A percentile compares a stretch with the other conserved stretches of the same genome.
Evolutionary conservation across 495 filamentous ascomycete genomes (phyloP).

Genomic region (Evernia prunastri): DNA sequence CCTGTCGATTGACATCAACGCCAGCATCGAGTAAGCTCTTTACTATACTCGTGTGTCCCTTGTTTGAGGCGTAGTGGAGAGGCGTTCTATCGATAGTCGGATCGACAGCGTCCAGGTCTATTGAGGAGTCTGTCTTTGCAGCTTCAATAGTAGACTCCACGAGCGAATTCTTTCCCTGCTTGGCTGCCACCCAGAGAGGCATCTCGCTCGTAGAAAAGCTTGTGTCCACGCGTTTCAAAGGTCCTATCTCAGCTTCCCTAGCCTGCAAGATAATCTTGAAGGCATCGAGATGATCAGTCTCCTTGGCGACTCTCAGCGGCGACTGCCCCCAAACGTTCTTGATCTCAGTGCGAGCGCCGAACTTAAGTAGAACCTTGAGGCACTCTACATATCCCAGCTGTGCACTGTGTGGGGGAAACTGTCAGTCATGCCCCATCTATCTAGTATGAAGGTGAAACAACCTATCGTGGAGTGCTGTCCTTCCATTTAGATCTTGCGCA

Average conservation of each 20-base stretch:
- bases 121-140: slow-evolving; percentile 11
- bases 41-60: slow-evolving; percentile 15
- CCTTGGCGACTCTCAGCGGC: slow-evolving; percentile 19
- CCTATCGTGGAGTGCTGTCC: slow-evolving; percentile 26
- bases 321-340: slow-evolving; percentile 16
- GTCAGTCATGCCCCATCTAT: not conserved
- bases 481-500: slow-evolving; percentile 25
- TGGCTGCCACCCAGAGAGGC: slow-evolving; percentile 17
- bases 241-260: slow-evolving; percentile 9
- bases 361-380: slow-evolving; percentile 23
- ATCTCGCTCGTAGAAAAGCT: slow-evolving; percentile 9
- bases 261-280: slow-evolving; percentile 11
- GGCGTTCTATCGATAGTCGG: slow-evolving; percentile 12
- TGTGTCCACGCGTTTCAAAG: slow-evolving; percentile 8
- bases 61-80: slow-evolving; percentile 16
- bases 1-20: slow-evolving; percentile 21
- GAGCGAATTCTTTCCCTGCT: slow-evolving; percentile 14
- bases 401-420: slow-evolving; percentile 11
- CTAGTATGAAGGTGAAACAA: not conserved
- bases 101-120: slow-evolving; percentile 19
- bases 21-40: slow-evolving; percentile 28
- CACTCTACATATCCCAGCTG: slow-evolving; percentile 13
- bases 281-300: slow-evolving; percentile 19
- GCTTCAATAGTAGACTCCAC: slow-evolving; percentile 11
- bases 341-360: slow-evolving; percentile 23